A percentile compares a stretch with the other conserved stretches of the same genome.
Conservation (phyloP, 2,329 filamentous ascomycete species). For the Bertia moriformis region DNA sequence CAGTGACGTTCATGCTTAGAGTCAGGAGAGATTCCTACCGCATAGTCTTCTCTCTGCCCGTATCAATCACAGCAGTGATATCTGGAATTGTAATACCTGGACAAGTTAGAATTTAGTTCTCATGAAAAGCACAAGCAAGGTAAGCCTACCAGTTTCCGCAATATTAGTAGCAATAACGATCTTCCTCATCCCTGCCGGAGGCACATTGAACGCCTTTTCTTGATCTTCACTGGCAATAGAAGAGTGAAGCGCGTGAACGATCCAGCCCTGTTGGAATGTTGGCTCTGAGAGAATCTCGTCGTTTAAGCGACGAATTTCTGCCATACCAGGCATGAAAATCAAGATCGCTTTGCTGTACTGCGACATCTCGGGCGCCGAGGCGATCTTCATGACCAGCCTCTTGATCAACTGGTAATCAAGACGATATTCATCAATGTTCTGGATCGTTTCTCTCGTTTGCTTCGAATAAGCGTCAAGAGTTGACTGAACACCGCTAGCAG, state of each 20-base stretch:
- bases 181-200: slow-evolving; percentile 70
- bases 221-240: slow-evolving; percentile 93
- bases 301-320: slow-evolving; percentile 78
- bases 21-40: slow-evolving; percentile 27
- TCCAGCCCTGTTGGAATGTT: slow-evolving; percentile 63
- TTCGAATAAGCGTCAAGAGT: slow-evolving; percentile 45
- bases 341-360: slow-evolving; percentile 78
- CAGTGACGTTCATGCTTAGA: not conserved
- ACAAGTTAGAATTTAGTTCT: not conserved
- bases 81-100: slow-evolving; percentile 74
- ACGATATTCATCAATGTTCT: slow-evolving; percentile 74
- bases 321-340: slow-evolving; percentile 89
- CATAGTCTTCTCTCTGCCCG: slow-evolving; percentile 95
- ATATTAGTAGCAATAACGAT: slow-evolving; percentile 97
- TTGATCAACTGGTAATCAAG: slow-evolving; percentile 82
- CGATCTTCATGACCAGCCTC: slow-evolving; percentile 63
- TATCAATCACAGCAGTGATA: slow-evolving; percentile 91
- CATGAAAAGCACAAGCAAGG: not conserved
- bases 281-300: slow-evolving; percentile 69
- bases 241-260: slow-evolving; percentile 80
- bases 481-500: slow-evolving; percentile 37
- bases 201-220: slow-evolving; percentile 78
- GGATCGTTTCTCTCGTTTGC: slow-evolving; percentile 60
- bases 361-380: slow-evolving; percentile 48
- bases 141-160: slow-evolving; percentile 75